Percentiles rank a stretch among this genome's conserved stretches.
These are phyloP conservation scores for Cokeromyces recurvatus DNA, from an alignment of 371 early-diverging fungal species.

Conservation along the genomic window DNA sequence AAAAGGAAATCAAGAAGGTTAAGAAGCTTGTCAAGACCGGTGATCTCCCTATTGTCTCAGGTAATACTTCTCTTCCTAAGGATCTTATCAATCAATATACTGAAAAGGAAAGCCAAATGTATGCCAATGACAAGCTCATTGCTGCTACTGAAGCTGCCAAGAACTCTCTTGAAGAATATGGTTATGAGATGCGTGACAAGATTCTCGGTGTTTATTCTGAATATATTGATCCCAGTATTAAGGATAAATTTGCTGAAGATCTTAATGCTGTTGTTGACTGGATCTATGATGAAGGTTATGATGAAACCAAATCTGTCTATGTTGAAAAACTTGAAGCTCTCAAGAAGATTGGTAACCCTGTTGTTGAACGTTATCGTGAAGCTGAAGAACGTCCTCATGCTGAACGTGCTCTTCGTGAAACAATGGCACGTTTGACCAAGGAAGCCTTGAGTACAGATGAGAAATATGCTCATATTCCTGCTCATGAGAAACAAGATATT, in stretches of 20 bases:
- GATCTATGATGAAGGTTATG: constrained; percentile 97
- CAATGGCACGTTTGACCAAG: constrained; percentile 65
- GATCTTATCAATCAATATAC: constrained; percentile 57
- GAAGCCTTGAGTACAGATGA: constrained; percentile 76
- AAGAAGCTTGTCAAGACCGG: constrained; percentile 90
- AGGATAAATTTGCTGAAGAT: constrained; percentile 63
- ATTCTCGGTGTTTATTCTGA: constrained; percentile 64
- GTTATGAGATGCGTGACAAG: constrained; percentile 95
- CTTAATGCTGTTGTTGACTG: constrained; percentile 90
- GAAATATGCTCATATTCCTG: constrained; percentile 84
- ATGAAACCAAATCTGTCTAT: constrained; percentile 86
- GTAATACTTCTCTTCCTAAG: constrained; percentile 54
- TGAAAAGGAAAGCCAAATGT: constrained; percentile 86
- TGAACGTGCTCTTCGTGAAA: constrained; percentile 74
- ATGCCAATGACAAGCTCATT: constrained; percentile 80
- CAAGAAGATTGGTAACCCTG: constrained; percentile 80
- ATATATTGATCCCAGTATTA: constrained; percentile 70
- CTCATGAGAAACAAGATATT: constrained; percentile 82
- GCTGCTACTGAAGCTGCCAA: constrained; percentile 90
- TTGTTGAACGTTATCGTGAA: constrained; percentile 79
- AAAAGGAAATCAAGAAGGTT: constrained; percentile 62
- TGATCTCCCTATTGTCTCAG: constrained; percentile 72
- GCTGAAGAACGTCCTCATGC: constrained; percentile 82
- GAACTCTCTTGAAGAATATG: constrained; percentile 97
- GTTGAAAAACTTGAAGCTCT: constrained; percentile 77